Evolutionary conservation across 2,329 filamentous ascomycete species (phyloP), one percentile per base, ranked within the genome.

Genomic region (Diaporthe longicolla): DNA sequence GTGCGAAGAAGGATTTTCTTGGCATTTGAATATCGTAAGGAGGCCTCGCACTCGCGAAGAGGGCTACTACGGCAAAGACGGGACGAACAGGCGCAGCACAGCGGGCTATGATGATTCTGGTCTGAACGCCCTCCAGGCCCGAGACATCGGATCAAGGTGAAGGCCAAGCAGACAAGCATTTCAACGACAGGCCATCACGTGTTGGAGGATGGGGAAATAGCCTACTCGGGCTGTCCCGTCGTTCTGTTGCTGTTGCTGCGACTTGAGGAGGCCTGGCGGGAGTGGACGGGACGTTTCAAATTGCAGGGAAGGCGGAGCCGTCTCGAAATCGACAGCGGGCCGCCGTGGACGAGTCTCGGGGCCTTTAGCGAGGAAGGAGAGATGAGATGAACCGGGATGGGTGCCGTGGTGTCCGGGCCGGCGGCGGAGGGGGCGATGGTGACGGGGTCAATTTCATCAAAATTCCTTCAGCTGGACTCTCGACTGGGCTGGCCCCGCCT

Each of bases 251-350:
- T 24, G 37, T 15, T 26, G 63, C 43, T 48, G 59, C 26, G 19
- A 48, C 40, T 35, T 45, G 29, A 40, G 45, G 48, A 66, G 63
- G 63, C 15, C 63, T 54, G 63, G 15, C 45, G 32, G 32, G 29
- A 24, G 21, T 52, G 61, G 43, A 66, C 45, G 45, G 32, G 35
- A 63, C 32, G 70, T 71, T 71, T 63, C 70, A 71, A 58, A 70
- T 37, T 58, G 32, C 26, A 61, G 45, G 57, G 24, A 58, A 71
- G 55, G 55, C 69, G 70, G 70, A 54, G 57, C 70, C 45, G 32
- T 52, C 70, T 70, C 68, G 68, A 58, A 70, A 48, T 45, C 24
- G 70, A 63, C 57, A 59, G 57, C 57, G 55, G 35, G 57, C n/a
- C 65, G 57, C 57, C 48, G 70, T 43, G 68, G 40, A 15, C 37